Evolutionary conservation across 768 basidiomycete genomes (phyloP).

Genomic region (Kwoniella sp.): DNA sequence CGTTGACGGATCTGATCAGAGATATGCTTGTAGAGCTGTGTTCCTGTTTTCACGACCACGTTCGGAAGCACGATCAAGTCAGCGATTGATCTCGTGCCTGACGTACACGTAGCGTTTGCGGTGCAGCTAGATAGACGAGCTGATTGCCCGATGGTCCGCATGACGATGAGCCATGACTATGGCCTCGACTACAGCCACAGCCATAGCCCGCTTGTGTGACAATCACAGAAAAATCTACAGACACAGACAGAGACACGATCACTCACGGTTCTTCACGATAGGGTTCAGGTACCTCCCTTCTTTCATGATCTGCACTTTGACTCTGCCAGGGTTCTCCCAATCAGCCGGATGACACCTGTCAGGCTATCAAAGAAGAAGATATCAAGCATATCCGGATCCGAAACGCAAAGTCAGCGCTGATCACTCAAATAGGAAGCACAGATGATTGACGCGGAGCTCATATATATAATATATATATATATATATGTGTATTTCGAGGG

Average conservation of each 20-base stretch:
- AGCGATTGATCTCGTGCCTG: no score
- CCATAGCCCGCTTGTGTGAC: no score
- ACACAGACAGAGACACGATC: background rate
- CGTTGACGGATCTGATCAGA: constrained; percentile 47
- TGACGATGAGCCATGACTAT: no score
- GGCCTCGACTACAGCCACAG: no score
- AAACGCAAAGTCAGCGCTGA: background rate
- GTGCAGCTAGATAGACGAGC: no score
- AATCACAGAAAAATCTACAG: background rate
- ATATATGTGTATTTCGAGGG: background rate
- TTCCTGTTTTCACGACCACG: constrained; percentile 63
- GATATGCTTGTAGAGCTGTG: constrained; percentile 49
- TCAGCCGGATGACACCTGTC: constrained; percentile 89
- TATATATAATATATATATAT: background rate
- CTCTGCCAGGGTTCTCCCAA: constrained; percentile 97
- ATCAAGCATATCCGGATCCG: background rate
- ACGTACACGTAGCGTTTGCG: no score
- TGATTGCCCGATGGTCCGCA: no score
- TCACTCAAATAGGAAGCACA: background rate
- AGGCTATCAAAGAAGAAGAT: constrained; percentile 45
- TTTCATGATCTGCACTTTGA: constrained; percentile 69
- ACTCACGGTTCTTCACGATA: constrained; percentile 57
- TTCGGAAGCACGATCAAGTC: no score
- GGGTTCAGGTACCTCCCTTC: constrained; percentile 55
- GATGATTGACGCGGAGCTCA: no score